Percentiles rank a stretch among this genome's conserved stretches.
Evolutionary conservation across 2,329 filamentous ascomycete genomes (phyloP).

Genomic region (Chaetomium olivaceum): DNA sequence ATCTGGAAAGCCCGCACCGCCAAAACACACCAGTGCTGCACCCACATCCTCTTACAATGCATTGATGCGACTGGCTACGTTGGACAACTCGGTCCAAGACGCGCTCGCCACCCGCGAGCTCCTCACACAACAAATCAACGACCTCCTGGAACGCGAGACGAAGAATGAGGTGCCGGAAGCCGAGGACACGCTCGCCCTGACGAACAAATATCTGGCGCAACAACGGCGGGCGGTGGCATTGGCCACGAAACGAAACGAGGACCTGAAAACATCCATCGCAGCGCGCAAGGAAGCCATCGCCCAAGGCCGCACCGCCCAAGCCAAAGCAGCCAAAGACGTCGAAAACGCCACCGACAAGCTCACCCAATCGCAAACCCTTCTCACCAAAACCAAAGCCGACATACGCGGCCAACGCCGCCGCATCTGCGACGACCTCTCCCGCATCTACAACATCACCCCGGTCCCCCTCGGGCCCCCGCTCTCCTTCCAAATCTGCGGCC

Average conservation of each 20-base stretch:
- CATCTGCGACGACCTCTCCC: conserved; percentile 78
- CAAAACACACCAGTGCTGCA: conserved; percentile 53
- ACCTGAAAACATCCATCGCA: conserved; percentile 66
- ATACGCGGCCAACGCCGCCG: conserved; percentile 83
- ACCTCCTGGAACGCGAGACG: conserved; percentile 48
- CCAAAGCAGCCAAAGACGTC: conserved; percentile 61
- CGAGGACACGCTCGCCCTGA: conserved; percentile 50
- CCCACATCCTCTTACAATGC: conserved; percentile 81
- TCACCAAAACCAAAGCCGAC: conserved; percentile 66
- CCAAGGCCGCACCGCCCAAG: conserved; percentile 61
- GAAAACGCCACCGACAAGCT: conserved; percentile 62
- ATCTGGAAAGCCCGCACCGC: conserved; percentile 50
- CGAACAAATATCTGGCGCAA: conserved; percentile 56
- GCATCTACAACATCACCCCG: conserved; percentile 79
- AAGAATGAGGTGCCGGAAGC: conserved; percentile 50
- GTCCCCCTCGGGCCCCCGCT: conserved; percentile 59
- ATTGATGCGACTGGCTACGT: conserved; percentile 81
- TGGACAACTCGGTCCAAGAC: conserved; percentile 90
- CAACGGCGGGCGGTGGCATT: conserved; percentile 67
- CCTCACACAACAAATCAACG: conserved; percentile 76
- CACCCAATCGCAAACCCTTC: conserved; percentile 53
- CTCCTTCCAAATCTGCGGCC: conserved; percentile 77
- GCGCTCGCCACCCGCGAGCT: conserved; percentile 74
- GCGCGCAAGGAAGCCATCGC: conserved; percentile 68
- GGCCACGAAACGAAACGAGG: conserved; percentile 62